A percentile compares a stretch with the other conserved stretches of the same genome.
Evolutionary conservation across 2,329 filamentous ascomycete genomes (phyloP).

Genomic region (Didymella exigua): DNA sequence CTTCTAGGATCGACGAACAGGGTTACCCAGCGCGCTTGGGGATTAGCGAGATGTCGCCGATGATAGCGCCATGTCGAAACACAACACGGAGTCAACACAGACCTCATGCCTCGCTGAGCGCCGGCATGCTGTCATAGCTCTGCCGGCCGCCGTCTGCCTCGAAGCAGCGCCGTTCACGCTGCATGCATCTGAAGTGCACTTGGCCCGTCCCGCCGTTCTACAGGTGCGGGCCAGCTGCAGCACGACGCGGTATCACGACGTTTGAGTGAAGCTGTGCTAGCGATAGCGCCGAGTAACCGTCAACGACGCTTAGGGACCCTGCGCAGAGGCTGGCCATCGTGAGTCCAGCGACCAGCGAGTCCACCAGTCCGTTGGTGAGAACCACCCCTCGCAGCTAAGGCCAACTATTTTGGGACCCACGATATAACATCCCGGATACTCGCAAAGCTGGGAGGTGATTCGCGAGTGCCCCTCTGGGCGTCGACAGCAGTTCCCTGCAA

Average conservation of each 20-base stretch:
- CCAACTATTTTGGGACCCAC: conserved; percentile 43
- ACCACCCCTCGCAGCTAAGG: conserved; percentile 33
- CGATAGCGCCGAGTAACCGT: conserved; percentile 34
- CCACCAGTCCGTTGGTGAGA: neutral
- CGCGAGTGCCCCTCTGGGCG: conserved; percentile 30
- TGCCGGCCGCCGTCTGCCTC: conserved; percentile 6
- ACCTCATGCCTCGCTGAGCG: conserved; percentile 33
- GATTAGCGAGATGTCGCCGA: conserved; percentile 42
- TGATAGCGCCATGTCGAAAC: conserved; percentile 42
- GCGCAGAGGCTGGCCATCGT: conserved; percentile 18
- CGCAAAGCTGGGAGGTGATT: conserved; percentile 37
- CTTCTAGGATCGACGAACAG: conserved; percentile 41
- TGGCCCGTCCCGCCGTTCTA: conserved; percentile 9
- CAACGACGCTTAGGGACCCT: conserved; percentile 37
- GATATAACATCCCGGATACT: conserved; percentile 28
- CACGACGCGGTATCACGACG: conserved; percentile 29
- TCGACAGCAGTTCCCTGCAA: conserved; percentile 40
- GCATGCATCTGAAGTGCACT: conserved; percentile 8
- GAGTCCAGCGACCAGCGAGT: conserved; percentile 4
- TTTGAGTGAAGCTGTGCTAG: conserved; percentile 20
- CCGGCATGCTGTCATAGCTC: conserved; percentile 31
- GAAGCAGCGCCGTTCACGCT: conserved; percentile 6
- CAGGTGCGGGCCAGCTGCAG: conserved; percentile 25
- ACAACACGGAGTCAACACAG: conserved; percentile 39
- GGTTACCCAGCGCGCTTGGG: conserved; percentile 36